phyloP scores from a whole-genome alignment of 352 stramenopile genomes.

The Phytophthora litchii region DNA sequence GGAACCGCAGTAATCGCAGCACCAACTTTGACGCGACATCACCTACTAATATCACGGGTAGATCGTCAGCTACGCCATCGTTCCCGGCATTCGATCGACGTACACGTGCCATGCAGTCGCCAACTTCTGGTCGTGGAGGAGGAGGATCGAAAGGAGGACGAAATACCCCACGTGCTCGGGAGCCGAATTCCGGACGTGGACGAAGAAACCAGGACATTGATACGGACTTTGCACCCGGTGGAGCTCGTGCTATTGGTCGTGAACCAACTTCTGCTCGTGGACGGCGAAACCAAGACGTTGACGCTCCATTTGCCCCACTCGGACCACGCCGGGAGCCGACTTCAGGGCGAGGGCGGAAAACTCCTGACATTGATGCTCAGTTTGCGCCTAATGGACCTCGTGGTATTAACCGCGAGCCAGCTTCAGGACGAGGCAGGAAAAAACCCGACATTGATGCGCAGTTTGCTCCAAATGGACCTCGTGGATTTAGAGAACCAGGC shows the following conservation, averaged over 20 bases:
- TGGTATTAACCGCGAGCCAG: constrained; percentile 12
- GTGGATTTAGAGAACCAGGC: constrained; percentile 9
- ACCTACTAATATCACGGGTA: constrained; percentile 28
- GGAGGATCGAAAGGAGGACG: constrained; percentile 1
- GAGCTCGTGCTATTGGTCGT: constrained; percentile 1
- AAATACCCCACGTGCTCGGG: constrained; percentile 3
- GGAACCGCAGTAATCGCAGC: constrained; percentile 12
- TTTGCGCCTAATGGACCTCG: constrained; percentile 4
- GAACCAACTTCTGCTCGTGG: constrained; percentile 18
- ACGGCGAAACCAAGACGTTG: constrained; percentile 3
- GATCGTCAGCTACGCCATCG: constrained; percentile 27
- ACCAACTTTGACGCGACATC: constrained; percentile 26
- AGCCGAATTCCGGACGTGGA: constrained; percentile 7
- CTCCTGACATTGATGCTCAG: constrained; percentile 5
- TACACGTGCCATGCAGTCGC: constrained; percentile 26
- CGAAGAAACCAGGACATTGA: constrained; percentile 27
- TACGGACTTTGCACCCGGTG: constrained; percentile 8
- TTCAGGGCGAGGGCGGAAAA: constrained; percentile 12
- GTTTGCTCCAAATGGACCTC: constrained; percentile 13
- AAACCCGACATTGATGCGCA: constrained; percentile 14
- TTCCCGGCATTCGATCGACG: constrained; percentile 42
- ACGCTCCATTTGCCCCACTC: constrained; percentile 3
- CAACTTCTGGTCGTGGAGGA: constrained; percentile 2
- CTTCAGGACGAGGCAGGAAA: constrained; percentile 16
- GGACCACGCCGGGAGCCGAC: constrained; percentile 14